Percentiles rank a stretch among this genome's conserved stretches.
Conservation (phyloP, 192 early-diverging fungal genomes). For the Gamsiella multidivaricata region DNA sequence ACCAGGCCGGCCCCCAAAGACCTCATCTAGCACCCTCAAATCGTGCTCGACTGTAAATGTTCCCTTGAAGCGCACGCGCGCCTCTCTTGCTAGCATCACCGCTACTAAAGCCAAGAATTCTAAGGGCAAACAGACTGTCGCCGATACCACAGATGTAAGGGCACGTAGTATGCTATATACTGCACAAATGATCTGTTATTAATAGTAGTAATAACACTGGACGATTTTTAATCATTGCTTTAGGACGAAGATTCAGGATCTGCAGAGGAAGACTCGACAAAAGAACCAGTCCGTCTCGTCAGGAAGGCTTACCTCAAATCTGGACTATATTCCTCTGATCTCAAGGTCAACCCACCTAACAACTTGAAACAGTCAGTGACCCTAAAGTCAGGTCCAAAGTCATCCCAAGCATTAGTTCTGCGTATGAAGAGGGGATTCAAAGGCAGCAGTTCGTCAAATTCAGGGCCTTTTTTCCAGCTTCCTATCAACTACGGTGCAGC, state of each 20-base stretch:
- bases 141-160: not conserved
- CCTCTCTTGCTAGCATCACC: not conserved
- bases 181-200: not conserved
- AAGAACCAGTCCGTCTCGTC: constrained; percentile 14
- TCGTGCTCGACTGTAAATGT: not conserved
- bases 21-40: not conserved
- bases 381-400: constrained; percentile 2
- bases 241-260: constrained; percentile 15
- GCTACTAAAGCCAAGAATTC: not conserved
- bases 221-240: not conserved
- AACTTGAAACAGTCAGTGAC: constrained; percentile 17
- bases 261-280: not conserved
- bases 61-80: constrained; percentile 9
- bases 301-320: constrained; percentile 54
- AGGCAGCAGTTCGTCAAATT: not conserved
- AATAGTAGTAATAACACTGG: not conserved
- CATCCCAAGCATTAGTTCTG: not conserved
- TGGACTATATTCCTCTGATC: constrained; percentile 56
- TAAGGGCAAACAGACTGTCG: not conserved
- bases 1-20: constrained; percentile 14
- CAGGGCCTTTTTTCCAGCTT: constrained; percentile 57
- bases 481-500: constrained; percentile 71
- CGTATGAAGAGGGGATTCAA: not conserved
- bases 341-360: constrained; percentile 29
- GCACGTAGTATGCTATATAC: not conserved